These are phyloP conservation scores for Dacryopinax primogenitus DNA, from an alignment of 768 basidiomycete species.

Conservation along the genomic window DNA sequence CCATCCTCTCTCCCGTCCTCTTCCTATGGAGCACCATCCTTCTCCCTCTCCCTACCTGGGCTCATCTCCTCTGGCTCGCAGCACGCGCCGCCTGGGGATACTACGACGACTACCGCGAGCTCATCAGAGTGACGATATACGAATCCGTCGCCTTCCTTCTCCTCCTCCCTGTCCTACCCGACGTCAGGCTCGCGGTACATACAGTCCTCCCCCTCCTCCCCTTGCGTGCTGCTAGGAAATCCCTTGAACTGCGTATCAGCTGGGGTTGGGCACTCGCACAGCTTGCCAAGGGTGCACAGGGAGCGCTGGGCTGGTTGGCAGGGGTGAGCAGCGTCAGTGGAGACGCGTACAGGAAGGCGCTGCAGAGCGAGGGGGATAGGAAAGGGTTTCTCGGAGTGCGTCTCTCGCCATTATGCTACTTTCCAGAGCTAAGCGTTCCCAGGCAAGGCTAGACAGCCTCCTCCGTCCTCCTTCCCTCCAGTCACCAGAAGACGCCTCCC, in stretches of 20 bases:
- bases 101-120: background rate
- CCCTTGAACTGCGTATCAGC: background rate
- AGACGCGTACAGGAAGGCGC: background rate
- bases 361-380: background rate
- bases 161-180: background rate
- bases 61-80: background rate
- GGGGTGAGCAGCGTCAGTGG: constrained; percentile 3
- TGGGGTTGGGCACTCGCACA: background rate
- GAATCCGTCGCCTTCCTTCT: background rate
- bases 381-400: background rate
- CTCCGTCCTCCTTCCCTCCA: constrained; percentile 7
- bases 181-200: background rate
- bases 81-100: background rate
- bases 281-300: background rate
- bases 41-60: background rate
- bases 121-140: background rate
- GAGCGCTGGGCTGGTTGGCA: background rate
- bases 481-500: background rate
- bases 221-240: background rate
- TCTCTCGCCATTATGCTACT: background rate
- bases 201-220: background rate
- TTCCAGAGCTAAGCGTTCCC: background rate
- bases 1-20: constrained; percentile 4
- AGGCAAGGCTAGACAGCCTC: constrained; percentile 9
- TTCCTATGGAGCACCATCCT: constrained; percentile 5